Percentiles rank a stretch among this genome's conserved stretches.
phyloP scores from a whole-genome alignment of 768 basidiomycete genomes.

The Suillus tomentosus region DNA sequence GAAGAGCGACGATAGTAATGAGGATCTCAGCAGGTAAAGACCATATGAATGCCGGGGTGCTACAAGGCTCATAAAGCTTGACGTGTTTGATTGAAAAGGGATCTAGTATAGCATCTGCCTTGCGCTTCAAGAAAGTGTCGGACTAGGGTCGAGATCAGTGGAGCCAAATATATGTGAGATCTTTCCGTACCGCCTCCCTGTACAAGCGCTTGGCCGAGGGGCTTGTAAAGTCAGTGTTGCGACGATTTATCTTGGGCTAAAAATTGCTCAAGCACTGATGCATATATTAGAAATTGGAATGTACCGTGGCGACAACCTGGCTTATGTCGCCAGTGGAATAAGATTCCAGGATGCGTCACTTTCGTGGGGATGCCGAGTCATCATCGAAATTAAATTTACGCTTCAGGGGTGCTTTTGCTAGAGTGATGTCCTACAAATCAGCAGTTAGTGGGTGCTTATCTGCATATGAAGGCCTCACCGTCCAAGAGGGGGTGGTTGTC shows the following conservation, averaged over 20 bases:
- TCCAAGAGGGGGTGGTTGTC: not conserved
- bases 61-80: not conserved
- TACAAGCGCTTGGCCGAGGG: not conserved
- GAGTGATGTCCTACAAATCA: not conserved
- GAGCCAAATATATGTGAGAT: not conserved
- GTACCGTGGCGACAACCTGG: too few species aligned
- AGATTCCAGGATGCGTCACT: too few species aligned
- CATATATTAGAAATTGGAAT: too few species aligned
- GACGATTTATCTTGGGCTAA: not conserved
- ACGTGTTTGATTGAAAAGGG: not conserved
- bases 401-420: not conserved
- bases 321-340: too few species aligned
- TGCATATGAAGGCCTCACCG: not conserved
- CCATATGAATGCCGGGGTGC: not conserved
- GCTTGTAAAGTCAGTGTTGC: not conserved
- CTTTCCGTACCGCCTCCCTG: not conserved
- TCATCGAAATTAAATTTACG: too few species aligned
- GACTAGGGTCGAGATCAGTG: not conserved
- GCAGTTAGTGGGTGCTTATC: not conserved
- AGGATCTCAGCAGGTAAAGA: not conserved
- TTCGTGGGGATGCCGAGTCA: too few species aligned
- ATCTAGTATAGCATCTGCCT: not conserved
- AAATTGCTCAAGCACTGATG: too few species aligned
- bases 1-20: not conserved
- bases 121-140: not conserved